These are phyloP conservation scores for Ogataea ganodermae DNA, from an alignment of 805 yeast genomes.

Conservation along the genomic window DNA sequence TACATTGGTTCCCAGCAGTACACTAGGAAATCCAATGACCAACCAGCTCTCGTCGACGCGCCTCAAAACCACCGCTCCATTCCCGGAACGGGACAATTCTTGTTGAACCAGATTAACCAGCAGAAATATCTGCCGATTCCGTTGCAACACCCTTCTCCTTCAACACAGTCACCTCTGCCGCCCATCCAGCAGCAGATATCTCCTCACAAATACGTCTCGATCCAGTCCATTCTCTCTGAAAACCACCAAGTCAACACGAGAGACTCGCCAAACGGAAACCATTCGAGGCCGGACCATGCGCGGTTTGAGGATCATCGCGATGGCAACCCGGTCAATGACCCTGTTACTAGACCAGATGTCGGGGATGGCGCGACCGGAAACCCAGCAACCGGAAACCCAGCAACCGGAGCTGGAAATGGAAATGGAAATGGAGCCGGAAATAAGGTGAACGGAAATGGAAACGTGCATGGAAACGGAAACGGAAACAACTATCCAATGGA, in stretches of 20 bases:
- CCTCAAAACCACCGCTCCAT: background rate
- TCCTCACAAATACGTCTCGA: constrained; percentile 13
- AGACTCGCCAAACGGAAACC: background rate
- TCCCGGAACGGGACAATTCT: background rate
- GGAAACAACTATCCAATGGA: background rate
- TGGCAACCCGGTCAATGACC: too few relatives aligned
- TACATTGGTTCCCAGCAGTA: too few relatives aligned
- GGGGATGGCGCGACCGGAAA: background rate
- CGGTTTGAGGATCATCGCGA: too few relatives aligned
- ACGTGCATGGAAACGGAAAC: too few relatives aligned
- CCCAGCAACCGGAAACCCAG: background rate
- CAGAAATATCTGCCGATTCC: constrained; percentile 9
- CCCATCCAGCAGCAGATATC: background rate
- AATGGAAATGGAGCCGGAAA: background rate
- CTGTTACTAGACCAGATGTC: too few relatives aligned
- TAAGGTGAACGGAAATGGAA: too few relatives aligned
- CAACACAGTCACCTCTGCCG: background rate
- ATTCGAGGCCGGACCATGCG: too few relatives aligned
- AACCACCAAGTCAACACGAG: background rate
- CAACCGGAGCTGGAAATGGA: background rate
- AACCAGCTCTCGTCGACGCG: too few relatives aligned
- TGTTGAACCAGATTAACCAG: background rate
- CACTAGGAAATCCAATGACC: too few relatives aligned
- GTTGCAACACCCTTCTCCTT: background rate
- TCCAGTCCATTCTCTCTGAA: constrained; percentile 15